phyloP scores from a whole-genome alignment of 371 early-diverging fungal species.

The Apophysomyces elegans region DNA sequence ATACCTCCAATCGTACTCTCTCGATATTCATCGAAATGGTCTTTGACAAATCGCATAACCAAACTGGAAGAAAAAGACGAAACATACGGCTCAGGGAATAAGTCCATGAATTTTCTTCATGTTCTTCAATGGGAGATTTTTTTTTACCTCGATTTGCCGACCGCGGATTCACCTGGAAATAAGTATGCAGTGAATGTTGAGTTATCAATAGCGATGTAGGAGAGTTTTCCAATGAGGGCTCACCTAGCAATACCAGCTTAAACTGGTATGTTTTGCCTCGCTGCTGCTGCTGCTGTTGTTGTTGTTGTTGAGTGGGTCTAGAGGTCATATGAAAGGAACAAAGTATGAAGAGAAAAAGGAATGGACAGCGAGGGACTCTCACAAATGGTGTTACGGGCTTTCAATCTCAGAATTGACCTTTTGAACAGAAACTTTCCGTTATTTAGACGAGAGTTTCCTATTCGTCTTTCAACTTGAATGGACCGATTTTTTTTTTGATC shows the following conservation, averaged over 20 bases:
- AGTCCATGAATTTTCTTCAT: neutral
- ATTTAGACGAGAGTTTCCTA: too few species aligned
- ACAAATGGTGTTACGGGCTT: too few species aligned
- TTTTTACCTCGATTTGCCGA: constrained; percentile 84
- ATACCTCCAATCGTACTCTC: constrained; percentile 98
- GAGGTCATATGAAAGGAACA: constrained; percentile 24
- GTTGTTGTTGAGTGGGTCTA: constrained; percentile 38
- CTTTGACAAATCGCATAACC: constrained; percentile 95
- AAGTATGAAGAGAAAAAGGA: neutral
- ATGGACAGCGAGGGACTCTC: neutral
- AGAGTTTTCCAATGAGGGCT: neutral
- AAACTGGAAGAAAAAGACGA: constrained; percentile 53
- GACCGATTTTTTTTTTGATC: too few species aligned
- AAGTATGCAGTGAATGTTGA: neutral
- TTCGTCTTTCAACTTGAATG: too few species aligned
- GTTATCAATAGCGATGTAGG: too few species aligned
- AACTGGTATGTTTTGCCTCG: constrained; percentile 72
- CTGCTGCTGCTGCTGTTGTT: constrained; percentile 23
- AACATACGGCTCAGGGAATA: neutral
- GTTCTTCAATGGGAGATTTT: neutral
- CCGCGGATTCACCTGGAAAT: constrained; percentile 81
- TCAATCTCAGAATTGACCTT: too few species aligned
- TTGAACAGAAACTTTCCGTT: too few species aligned
- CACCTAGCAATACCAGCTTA: constrained; percentile 84
- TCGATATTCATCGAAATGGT: constrained; percentile 97